phyloP scores from a whole-genome alignment of 2,329 filamentous ascomycete species.

The Trichoderma sp. region DNA sequence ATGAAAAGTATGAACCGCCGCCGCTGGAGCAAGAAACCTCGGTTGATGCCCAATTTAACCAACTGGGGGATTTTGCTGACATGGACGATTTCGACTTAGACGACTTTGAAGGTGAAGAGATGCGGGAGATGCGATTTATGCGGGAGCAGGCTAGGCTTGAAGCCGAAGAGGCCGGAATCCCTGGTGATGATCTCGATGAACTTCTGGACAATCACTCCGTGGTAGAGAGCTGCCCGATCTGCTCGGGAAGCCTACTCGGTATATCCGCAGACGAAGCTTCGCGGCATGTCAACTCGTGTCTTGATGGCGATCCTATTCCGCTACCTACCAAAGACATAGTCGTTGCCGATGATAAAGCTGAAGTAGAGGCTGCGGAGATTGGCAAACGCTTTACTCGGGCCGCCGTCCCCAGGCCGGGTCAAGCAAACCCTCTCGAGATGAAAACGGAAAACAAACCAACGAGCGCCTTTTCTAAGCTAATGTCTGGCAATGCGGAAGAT shows the following conservation, averaged over 20 bases:
- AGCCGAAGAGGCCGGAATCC: conserved; percentile 54
- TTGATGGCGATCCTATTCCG: conserved; percentile 76
- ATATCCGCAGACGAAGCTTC: conserved; percentile 68
- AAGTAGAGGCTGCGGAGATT: conserved; percentile 43
- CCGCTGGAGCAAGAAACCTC: conserved; percentile 38
- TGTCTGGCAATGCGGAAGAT: conserved; percentile 90
- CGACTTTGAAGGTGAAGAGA: conserved; percentile 62
- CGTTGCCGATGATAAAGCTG: conserved; percentile 28
- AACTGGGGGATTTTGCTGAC: conserved; percentile 40
- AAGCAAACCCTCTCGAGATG: conserved; percentile 73
- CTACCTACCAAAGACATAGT: conserved; percentile 41
- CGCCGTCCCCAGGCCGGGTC: conserved; percentile 73
- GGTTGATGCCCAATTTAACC: conserved; percentile 38
- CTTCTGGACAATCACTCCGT: conserved; percentile 37
- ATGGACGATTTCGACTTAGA: conserved; percentile 61
- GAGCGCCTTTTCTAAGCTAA: conserved; percentile 89
- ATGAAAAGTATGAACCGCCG: conserved; percentile 23
- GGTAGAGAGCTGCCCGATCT: conserved; percentile 70
- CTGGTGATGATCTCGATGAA: conserved; percentile 40
- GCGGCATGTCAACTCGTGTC: conserved; percentile 86
- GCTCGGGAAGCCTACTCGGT: conserved; percentile 63
- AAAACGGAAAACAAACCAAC: conserved; percentile 44
- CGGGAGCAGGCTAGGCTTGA: conserved; percentile 71
- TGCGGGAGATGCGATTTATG: conserved; percentile 69
- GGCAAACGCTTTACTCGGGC: conserved; percentile 67